Base-by-base conservation (phyloP, 768 basidiomycete genomes). In the Dioszegia hungarica region DNA sequence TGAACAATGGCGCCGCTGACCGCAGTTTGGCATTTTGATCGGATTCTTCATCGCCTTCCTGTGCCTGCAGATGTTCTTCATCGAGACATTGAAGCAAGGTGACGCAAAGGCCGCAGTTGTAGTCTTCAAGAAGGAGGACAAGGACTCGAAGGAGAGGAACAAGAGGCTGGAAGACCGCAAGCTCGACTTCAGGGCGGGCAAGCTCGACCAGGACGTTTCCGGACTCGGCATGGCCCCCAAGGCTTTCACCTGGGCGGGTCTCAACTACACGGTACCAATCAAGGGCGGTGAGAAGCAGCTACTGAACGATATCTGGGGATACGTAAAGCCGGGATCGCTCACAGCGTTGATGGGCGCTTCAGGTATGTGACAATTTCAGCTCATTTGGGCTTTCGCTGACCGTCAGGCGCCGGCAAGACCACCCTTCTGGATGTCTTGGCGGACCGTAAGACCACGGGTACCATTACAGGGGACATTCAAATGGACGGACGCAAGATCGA, bases 221-320 rank as follows among this genome's bases (percentile, higher is more conserved):
- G 73, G 65, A 9, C 62, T 80, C 31, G 66, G 75, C 58, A 75
- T 76, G 61, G 66, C 73, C 10, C 67, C 70, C 17, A 72, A 78
- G 62, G 80, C 85, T 5, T 92, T 95, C 75, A 88, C 90, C 0
- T 95, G 89, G 88, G 80, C 84, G 50, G 78, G 39, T 3, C 55
- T 61, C 44, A 78, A 79, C 54, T 93, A 91, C 70, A 81, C 80
- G 29, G 73, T 79, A 24, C 74, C 75, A 19, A 72, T 78, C 47
- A 65, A 66, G 2, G 77, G 77, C 34, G 77, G 77, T 15, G 56
- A 70, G 9, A 60, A 69, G 19, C 71, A 74, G 54, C 67, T 78
- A 9, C 61, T 78, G 14, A 67, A 66, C 46, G 56, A 75, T n/a
- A 73, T 80, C 37, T 75, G 66, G 46, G 79, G 79, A 25, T 80